Conservation (phyloP, 1,284 basidiomycete genomes). For the Leccinum solheimii region DNA sequence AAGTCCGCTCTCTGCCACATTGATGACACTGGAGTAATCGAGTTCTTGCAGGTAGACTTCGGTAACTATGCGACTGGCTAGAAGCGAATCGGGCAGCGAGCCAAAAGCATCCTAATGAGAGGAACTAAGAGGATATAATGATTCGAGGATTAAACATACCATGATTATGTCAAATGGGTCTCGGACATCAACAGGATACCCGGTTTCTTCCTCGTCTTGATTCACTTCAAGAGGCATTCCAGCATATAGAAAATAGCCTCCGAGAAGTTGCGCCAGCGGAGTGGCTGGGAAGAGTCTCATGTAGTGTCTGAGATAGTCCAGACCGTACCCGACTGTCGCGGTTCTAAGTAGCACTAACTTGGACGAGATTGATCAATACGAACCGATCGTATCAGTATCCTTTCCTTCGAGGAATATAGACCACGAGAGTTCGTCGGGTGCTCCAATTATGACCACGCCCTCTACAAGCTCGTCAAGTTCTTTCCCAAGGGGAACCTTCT, state of each 20-base stretch:
- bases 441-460: constrained; percentile 71
- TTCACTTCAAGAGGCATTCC: constrained; percentile 50
- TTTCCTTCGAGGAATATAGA: constrained; percentile 73
- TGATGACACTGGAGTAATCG: constrained; percentile 78
- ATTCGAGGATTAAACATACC: constrained; percentile 38
- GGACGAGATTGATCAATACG: constrained; percentile 25
- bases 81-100: constrained; percentile 57
- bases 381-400: constrained; percentile 71
- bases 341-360: constrained; percentile 1
- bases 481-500: constrained; percentile 53
- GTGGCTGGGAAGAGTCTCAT: constrained; percentile 68
- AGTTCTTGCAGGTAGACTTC: constrained; percentile 72
- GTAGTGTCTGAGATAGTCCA: constrained; percentile 63
- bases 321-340: constrained; percentile 62
- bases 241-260: constrained; percentile 68
- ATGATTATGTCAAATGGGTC: constrained; percentile 54
- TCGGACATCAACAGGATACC: constrained; percentile 39
- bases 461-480: constrained; percentile 70
- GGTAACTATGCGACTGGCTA: constrained; percentile 72
- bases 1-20: constrained; percentile 70
- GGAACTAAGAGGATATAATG: background rate
- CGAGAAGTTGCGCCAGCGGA: constrained; percentile 58
- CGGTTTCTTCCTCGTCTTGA: constrained; percentile 40
- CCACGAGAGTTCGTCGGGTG: constrained; percentile 84
- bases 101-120: constrained; percentile 58